A percentile compares a stretch with the other conserved stretches of the same genome.
Evolutionary conservation across 768 basidiomycete genomes (phyloP).

Genomic region (Cytidiella melzeri): DNA sequence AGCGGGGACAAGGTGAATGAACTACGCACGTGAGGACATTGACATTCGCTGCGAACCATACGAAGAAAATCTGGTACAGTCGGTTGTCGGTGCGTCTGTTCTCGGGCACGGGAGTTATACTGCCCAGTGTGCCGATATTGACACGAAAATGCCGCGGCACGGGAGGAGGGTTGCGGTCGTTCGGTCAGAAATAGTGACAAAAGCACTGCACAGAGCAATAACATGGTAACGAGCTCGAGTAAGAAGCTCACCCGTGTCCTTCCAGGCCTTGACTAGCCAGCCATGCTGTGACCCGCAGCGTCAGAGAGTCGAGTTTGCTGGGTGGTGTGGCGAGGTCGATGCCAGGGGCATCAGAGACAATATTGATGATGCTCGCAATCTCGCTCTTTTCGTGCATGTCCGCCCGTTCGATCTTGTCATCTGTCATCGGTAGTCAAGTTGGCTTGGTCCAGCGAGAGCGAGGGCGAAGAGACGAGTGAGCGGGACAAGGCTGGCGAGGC

Average conservation of each 20-base stretch:
- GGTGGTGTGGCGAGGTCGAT: not conserved
- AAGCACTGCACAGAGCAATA: too few relatives aligned
- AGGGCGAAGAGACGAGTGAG: not conserved
- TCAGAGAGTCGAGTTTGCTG: not conserved
- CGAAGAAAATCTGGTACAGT: constrained; percentile 58
- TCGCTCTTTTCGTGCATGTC: not conserved
- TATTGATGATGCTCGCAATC: not conserved
- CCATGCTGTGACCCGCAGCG: constrained; percentile 4
- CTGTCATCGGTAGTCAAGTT: not conserved
- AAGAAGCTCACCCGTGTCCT: constrained; percentile 18
- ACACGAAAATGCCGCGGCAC: not conserved
- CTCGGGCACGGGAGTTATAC: constrained; percentile 47
- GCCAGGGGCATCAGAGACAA: not conserved
- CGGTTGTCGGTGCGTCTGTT: constrained; percentile 50
- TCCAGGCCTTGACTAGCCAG: constrained; percentile 20
- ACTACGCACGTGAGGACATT: constrained; percentile 56
- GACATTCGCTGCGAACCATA: constrained; percentile 68
- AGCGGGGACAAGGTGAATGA: too few relatives aligned
- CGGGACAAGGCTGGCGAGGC: not conserved
- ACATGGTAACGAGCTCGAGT: not conserved
- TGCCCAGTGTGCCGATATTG: constrained; percentile 15
- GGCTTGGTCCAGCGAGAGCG: not conserved
- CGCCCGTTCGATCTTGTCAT: not conserved
- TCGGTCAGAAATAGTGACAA: too few relatives aligned
- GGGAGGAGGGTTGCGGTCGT: too few relatives aligned